These are phyloP conservation scores for Penicillium oxalicum DNA, from an alignment of 2,329 filamentous ascomycete species.

Conservation along the genomic window DNA sequence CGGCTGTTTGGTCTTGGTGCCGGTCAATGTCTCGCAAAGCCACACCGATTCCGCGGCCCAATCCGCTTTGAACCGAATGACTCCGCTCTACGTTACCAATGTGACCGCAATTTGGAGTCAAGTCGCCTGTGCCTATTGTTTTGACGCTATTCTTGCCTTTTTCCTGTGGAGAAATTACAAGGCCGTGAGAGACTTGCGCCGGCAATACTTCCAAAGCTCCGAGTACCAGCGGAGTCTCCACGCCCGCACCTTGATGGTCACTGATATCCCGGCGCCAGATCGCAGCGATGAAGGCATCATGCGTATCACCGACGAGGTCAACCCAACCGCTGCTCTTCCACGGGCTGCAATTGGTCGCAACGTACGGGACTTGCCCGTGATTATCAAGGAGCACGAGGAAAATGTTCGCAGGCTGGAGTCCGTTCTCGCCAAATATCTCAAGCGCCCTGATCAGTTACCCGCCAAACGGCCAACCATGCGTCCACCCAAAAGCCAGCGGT, in stretches of 20 bases:
- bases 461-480: constrained; percentile 69
- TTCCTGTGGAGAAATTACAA: constrained; percentile 91
- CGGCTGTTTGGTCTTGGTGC: constrained; percentile 72
- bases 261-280: constrained; percentile 71
- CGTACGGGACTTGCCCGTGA: constrained; percentile 77
- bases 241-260: constrained; percentile 63
- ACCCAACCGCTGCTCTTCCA: constrained; percentile 71
- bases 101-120: constrained; percentile 52
- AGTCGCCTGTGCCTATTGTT: constrained; percentile 55
- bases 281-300: constrained; percentile 82
- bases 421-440: constrained; percentile 82
- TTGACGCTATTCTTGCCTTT: constrained; percentile 67
- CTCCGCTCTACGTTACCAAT: constrained; percentile 45
- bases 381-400: constrained; percentile 78
- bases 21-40: constrained; percentile 62
- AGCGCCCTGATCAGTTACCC: constrained; percentile 75
- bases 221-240: constrained; percentile 88
- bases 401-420: constrained; percentile 76
- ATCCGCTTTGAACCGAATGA: constrained; percentile 41
- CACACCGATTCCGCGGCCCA: constrained; percentile 24
- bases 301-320: constrained; percentile 72
- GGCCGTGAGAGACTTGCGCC: constrained; percentile 63
- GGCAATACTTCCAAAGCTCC: constrained; percentile 73
- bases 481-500: constrained; percentile 72
- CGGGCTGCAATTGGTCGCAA: constrained; percentile 82